Conservation (phyloP, 2,329 filamentous ascomycete genomes). For the Sphaerostilbella broomeana region DNA sequence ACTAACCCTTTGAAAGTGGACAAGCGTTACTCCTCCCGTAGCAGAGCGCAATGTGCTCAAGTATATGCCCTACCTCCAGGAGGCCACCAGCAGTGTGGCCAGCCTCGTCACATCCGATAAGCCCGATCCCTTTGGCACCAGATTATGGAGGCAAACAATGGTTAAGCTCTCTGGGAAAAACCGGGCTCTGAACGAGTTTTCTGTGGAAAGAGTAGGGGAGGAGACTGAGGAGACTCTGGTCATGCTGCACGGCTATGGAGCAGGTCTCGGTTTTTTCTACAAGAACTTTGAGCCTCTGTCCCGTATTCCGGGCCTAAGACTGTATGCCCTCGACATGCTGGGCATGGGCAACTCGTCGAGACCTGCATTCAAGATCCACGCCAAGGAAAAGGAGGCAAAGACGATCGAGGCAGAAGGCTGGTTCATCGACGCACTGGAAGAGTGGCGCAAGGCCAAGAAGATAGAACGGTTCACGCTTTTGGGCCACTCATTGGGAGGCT, state of each 20-base stretch:
- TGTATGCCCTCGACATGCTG: slow-evolving; percentile 91
- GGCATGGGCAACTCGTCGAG: slow-evolving; percentile 88
- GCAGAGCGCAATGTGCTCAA: slow-evolving; percentile 86
- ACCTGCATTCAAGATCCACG: slow-evolving; percentile 75
- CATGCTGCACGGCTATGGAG: slow-evolving; percentile 94
- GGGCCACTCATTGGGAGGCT: slow-evolving; percentile 89
- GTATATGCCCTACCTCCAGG: slow-evolving; percentile 74
- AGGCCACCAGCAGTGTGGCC: slow-evolving; percentile 63
- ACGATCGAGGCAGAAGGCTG: slow-evolving; percentile 86
- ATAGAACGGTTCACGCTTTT: slow-evolving; percentile 91
- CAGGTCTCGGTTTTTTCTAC: slow-evolving; percentile 95
- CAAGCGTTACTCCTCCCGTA: slow-evolving; percentile 68
- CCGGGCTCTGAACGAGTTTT: slow-evolving; percentile 86
- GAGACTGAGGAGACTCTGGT: slow-evolving; percentile 78
- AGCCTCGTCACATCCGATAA: slow-evolving; percentile 36
- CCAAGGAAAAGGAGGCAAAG: slow-evolving; percentile 73
- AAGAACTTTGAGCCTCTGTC: slow-evolving; percentile 91
- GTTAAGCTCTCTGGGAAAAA: slow-evolving; percentile 80
- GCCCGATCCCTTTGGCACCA: slow-evolving; percentile 74
- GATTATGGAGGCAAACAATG: slow-evolving; percentile 80
- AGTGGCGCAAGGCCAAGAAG: slow-evolving; percentile 84
- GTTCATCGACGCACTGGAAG: slow-evolving; percentile 94
- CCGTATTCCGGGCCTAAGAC: slow-evolving; percentile 70
- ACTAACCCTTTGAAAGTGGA: slow-evolving; percentile 60
- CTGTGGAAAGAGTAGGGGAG: slow-evolving; percentile 76